Percentiles rank a stretch among this genome's conserved stretches.
phyloP scores from a whole-genome alignment of 2,329 filamentous ascomycete species.

The Dactylellina sp. region DNA sequence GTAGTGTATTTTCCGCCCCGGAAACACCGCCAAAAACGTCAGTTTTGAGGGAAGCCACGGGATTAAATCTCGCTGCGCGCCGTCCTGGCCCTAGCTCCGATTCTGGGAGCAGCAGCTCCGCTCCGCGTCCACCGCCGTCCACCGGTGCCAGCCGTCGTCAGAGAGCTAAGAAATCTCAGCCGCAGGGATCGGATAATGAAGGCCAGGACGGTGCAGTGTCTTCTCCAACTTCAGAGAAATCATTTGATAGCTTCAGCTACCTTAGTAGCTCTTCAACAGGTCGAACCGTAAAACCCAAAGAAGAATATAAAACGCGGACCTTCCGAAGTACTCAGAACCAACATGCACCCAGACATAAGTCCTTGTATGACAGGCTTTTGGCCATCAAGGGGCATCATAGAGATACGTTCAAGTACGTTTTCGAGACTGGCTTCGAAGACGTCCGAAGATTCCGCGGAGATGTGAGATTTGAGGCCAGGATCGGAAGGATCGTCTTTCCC shows the following conservation, averaged over 20 bases:
- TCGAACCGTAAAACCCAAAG: not conserved
- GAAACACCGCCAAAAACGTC: not conserved
- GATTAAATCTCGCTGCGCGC: not conserved
- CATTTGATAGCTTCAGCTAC: constrained; percentile 10
- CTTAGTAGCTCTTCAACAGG: not conserved
- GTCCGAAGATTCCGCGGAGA: constrained; percentile 52
- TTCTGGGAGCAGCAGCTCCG: constrained; percentile 10
- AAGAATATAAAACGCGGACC: constrained; percentile 42
- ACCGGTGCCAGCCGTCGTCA: constrained; percentile 11
- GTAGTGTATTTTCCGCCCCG: not conserved
- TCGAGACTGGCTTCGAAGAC: constrained; percentile 53
- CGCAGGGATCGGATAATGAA: constrained; percentile 7
- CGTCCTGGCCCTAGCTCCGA: not conserved
- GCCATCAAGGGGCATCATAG: constrained; percentile 31
- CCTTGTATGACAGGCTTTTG: constrained; percentile 22
- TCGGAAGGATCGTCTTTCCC: constrained; percentile 54
- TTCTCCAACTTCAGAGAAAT: constrained; percentile 1
- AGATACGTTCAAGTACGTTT: constrained; percentile 22
- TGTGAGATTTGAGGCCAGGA: constrained; percentile 51
- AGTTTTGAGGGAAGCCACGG: not conserved
- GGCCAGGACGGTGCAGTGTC: not conserved
- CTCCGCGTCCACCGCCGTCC: not conserved
- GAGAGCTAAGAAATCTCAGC: constrained; percentile 2
- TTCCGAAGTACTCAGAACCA: constrained; percentile 43
- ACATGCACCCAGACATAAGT: constrained; percentile 30